These are phyloP conservation scores for Entomortierella beljakovae DNA, from an alignment of 192 early-diverging fungal genomes.

Conservation along the genomic window DNA sequence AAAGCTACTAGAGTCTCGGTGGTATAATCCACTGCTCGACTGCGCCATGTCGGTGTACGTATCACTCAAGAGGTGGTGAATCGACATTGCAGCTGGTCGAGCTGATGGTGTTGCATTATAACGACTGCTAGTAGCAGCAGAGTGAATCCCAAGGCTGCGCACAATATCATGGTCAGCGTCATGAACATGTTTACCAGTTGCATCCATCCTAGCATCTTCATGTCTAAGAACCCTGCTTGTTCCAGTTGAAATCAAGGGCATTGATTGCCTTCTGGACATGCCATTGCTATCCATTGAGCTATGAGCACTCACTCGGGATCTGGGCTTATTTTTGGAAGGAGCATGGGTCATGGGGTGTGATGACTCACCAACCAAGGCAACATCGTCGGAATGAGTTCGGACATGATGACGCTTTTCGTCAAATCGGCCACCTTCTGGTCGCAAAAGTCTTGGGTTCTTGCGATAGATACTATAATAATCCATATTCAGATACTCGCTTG, in stretches of 20 bases:
- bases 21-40: background rate
- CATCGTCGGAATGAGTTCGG: background rate
- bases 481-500: conserved; percentile 42
- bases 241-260: conserved; percentile 24
- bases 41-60: background rate
- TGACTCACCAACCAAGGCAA: background rate
- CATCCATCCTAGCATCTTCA: conserved; percentile 15
- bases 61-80: conserved; percentile 27
- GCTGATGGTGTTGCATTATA: background rate
- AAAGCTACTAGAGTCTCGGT: background rate
- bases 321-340: background rate
- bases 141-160: conserved; percentile 12
- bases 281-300: background rate
- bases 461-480: conserved; percentile 41
- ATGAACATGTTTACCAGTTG: background rate
- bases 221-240: conserved; percentile 30
- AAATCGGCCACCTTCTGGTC: conserved; percentile 32
- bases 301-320: background rate
- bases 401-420: conserved; percentile 14
- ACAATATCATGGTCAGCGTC: background rate
- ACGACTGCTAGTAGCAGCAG: background rate
- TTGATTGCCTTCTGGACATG: conserved; percentile 21
- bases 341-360: background rate
- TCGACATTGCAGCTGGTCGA: conserved; percentile 35
- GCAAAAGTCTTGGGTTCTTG: conserved; percentile 28